Base-by-base conservation (phyloP, 2,329 filamentous ascomycete species). In the Colletotrichum euphorbiae region DNA sequence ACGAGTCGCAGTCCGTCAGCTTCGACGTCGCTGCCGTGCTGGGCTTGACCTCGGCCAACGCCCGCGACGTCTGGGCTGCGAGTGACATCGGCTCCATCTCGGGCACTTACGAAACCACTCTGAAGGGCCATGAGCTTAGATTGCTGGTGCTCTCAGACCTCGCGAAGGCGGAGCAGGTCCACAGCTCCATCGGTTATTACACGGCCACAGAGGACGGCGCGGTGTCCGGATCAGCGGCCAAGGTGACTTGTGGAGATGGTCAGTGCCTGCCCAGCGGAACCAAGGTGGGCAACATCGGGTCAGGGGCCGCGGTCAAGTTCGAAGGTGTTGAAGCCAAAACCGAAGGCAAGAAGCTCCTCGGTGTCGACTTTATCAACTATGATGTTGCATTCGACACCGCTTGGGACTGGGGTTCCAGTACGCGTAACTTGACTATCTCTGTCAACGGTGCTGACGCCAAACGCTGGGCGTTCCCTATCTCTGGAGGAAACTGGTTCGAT, bases 281-380 rank as follows among this genome's bases (percentile, higher is more conserved):
- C 7, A 85, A 86, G 68, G 77, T 84, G 6, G 77, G 77, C 3
- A 72, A 81, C 19, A 74, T 84, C 2, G 73, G 74, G 1, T 64
- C 72, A 0, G 75, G 71, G n/a, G 77, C 80, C 1, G 75, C 65
- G 3, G 77, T 79, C n/a, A 75, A 73, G 0, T 81, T 86, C 55
- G 65, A 74, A 3, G 73, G 73, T 1, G 76, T 81, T 9, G 69
- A 43, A 4, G 73, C 74, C 1, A 69, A 75, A 1, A 77, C 73
- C 0, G 73, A 69, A 4, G 78, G 80, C 1, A 71, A 71, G 3
- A 80, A 81, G 66, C 79, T 83, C 36, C 66, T 86, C 0, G 82
- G 81, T 0, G 73, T 86, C 12, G 82, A 85, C 71, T 86, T 81
- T 51, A 82, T 85, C 74, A 86, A 87, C 74, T 85, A 87, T 69